Percentiles rank a stretch among this genome's conserved stretches.
These are phyloP conservation scores for Fusarium ambrosium DNA, from an alignment of 2,329 filamentous ascomycete species.

Conservation along the genomic window DNA sequence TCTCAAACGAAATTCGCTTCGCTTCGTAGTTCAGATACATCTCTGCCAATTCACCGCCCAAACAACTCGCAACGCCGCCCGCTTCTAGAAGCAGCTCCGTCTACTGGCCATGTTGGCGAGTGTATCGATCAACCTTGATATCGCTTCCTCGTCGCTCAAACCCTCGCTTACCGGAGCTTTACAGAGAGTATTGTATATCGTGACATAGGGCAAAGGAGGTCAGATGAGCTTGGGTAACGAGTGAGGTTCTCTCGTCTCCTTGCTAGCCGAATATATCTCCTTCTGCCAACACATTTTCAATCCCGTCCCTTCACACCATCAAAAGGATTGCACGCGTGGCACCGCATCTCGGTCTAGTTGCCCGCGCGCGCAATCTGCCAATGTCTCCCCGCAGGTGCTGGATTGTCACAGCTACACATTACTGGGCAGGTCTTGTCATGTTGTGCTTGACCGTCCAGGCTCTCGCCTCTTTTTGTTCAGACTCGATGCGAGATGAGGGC, in stretches of 20 bases:
- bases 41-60: neutral
- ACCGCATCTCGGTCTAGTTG: slow-evolving; percentile 29
- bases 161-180: slow-evolving; percentile 21
- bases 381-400: slow-evolving; percentile 2
- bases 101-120: neutral
- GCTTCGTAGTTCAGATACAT: neutral
- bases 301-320: slow-evolving; percentile 11
- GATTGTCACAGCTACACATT: neutral
- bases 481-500: slow-evolving; percentile 19
- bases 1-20: neutral
- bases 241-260: slow-evolving; percentile 12
- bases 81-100: neutral
- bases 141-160: neutral
- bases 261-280: slow-evolving; percentile 16
- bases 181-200: neutral
- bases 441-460: slow-evolving; percentile 19
- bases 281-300: slow-evolving; percentile 16
- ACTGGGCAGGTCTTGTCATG: slow-evolving; percentile 8
- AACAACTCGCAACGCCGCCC: neutral
- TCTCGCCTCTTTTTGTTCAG: slow-evolving; percentile 11
- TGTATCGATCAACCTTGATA: neutral
- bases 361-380: slow-evolving; percentile 26
- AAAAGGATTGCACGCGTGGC: slow-evolving; percentile 16
- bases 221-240: slow-evolving; percentile 21
- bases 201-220: neutral